phyloP scores from a whole-genome alignment of 2,329 filamentous ascomycete species.

The Alternaria hordeiaustralica region DNA sequence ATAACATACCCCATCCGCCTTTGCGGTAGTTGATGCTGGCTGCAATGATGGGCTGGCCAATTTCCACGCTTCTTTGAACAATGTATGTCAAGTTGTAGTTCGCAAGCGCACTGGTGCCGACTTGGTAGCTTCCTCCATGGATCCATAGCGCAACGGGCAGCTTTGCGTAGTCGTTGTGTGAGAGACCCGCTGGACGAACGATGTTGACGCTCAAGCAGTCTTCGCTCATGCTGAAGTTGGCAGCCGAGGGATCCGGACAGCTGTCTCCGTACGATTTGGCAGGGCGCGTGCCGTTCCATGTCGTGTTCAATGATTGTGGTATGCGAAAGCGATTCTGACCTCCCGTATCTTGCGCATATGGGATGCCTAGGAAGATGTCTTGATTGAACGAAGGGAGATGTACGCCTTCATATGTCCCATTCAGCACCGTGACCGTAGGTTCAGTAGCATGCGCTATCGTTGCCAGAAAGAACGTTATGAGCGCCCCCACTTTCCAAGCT shows the following conservation, averaged over 20 bases:
- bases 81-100: constrained; percentile 70
- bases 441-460: constrained; percentile 18
- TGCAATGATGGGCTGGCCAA: constrained; percentile 46
- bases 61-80: constrained; percentile 55
- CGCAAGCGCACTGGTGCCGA: constrained; percentile 50
- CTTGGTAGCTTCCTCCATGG: constrained; percentile 57
- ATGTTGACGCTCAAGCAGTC: constrained; percentile 70
- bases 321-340: constrained; percentile 61
- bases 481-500: constrained; percentile 25
- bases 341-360: constrained; percentile 63
- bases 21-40: constrained; percentile 58
- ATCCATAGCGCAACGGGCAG: constrained; percentile 69
- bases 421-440: constrained; percentile 39
- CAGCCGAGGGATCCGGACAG: constrained; percentile 48
- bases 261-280: constrained; percentile 52
- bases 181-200: constrained; percentile 59
- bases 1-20: constrained; percentile 72
- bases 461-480: constrained; percentile 21
- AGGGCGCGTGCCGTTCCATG: constrained; percentile 48
- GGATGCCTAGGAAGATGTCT: constrained; percentile 59
- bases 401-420: constrained; percentile 46
- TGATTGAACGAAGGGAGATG: constrained; percentile 48
- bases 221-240: constrained; percentile 54
- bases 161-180: constrained; percentile 43
- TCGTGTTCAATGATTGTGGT: constrained; percentile 57